These are phyloP conservation scores for Yamadazyma triangularis DNA, from an alignment of 1,139 yeast species.

Conservation along the genomic window DNA sequence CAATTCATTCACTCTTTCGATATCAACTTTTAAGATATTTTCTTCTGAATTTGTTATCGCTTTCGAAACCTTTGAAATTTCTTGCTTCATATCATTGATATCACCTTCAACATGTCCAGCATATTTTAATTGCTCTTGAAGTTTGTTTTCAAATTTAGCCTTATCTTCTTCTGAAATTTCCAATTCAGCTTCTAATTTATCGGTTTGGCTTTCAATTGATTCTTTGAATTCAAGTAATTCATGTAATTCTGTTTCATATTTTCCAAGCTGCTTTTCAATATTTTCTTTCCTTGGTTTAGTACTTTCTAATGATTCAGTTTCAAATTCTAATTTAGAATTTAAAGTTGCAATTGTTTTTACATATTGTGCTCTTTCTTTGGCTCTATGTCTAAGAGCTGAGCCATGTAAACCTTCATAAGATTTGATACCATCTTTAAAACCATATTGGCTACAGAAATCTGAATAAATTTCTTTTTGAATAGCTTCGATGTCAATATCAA, in stretches of 20 bases:
- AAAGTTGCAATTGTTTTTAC: constrained; percentile 58
- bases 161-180: constrained; percentile 42
- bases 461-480: constrained; percentile 46
- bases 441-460: constrained; percentile 51
- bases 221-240: constrained; percentile 26
- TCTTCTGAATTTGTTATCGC: constrained; percentile 44
- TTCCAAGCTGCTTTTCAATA: constrained; percentile 27
- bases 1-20: constrained; percentile 58
- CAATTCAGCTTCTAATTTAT: constrained; percentile 45
- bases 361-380: constrained; percentile 61
- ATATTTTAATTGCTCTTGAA: constrained; percentile 23
- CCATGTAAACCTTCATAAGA: constrained; percentile 73
- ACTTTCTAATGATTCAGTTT: constrained; percentile 51
- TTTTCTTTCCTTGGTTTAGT: constrained; percentile 40
- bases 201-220: constrained; percentile 34
- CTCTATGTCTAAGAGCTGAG: constrained; percentile 50
- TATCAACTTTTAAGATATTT: constrained; percentile 48
- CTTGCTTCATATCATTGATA: constrained; percentile 32
- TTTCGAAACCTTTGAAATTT: constrained; percentile 24
- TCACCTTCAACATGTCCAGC: constrained; percentile 25
- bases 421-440: constrained; percentile 48
- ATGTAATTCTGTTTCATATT: constrained; percentile 29
- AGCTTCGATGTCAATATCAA: constrained; percentile 24
- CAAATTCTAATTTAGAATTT: constrained; percentile 61
- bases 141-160: constrained; percentile 16